These are phyloP conservation scores for Pyrenochaeta sp. DNA, from an alignment of 2,329 filamentous ascomycete species.

Conservation along the genomic window DNA sequence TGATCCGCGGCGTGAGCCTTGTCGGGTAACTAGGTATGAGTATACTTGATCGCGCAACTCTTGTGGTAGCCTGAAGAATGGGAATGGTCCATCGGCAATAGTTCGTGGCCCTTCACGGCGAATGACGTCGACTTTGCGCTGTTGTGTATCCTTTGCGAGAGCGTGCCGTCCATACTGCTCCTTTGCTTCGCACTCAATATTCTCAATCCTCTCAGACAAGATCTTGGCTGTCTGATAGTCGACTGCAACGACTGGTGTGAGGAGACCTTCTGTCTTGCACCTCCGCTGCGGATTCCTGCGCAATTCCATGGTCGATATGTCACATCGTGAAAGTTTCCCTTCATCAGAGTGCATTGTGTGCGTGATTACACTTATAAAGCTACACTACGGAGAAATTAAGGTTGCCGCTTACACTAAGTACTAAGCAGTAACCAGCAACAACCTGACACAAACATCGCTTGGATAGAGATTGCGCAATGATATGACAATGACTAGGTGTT, in stretches of 20 bases:
- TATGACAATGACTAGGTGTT: conserved; percentile 32
- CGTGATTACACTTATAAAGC: conserved; percentile 22
- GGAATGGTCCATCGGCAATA: conserved; percentile 26
- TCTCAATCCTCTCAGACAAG: conserved; percentile 1
- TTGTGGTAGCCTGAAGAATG: conserved; percentile 36
- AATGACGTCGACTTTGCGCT: not conserved
- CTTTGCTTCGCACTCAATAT: conserved; percentile 1
- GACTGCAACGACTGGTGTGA: conserved; percentile 5
- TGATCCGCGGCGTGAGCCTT: conserved; percentile 11
- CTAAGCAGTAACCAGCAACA: conserved; percentile 37
- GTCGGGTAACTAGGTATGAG: conserved; percentile 34
- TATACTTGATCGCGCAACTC: conserved; percentile 42
- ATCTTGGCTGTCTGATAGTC: conserved; percentile 2
- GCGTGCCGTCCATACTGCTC: not conserved
- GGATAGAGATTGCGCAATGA: conserved; percentile 30
- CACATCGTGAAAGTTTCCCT: conserved; percentile 32
- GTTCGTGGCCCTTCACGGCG: conserved; percentile 1
- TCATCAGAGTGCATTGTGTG: conserved; percentile 11
- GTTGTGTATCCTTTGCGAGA: not conserved
- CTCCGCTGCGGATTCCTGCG: conserved; percentile 34
- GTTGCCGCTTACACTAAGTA: conserved; percentile 28
- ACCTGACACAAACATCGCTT: conserved; percentile 32
- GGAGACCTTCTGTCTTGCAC: conserved; percentile 32
- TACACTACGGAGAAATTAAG: conserved; percentile 25
- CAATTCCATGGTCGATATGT: conserved; percentile 35